phyloP scores from a whole-genome alignment of 768 basidiomycete genomes.

The Exsudoporus frostii region DNA sequence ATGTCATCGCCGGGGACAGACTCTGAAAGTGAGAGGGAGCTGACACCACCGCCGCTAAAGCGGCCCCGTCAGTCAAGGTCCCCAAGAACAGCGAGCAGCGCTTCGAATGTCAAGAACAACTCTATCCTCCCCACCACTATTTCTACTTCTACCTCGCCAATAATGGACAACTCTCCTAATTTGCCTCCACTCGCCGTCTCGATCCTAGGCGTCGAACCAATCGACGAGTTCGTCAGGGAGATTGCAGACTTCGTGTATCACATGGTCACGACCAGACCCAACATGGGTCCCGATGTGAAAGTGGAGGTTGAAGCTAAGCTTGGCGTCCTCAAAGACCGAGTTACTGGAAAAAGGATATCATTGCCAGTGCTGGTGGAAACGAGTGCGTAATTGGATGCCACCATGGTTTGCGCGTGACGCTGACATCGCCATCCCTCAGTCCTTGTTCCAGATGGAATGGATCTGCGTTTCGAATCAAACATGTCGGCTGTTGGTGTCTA shows the following conservation, averaged over 20 bases:
- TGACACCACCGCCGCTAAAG: conserved; percentile 34
- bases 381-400: conserved; percentile 49
- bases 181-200: conserved; percentile 71
- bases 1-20: conserved; percentile 29
- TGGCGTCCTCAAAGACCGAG: conserved; percentile 64
- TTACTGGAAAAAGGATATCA: conserved; percentile 51
- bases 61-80: conserved; percentile 37
- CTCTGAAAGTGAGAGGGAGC: conserved; percentile 28
- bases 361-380: conserved; percentile 81
- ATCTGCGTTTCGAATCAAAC: conserved; percentile 84
- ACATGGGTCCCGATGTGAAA: conserved; percentile 43
- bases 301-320: conserved; percentile 93
- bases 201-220: conserved; percentile 84
- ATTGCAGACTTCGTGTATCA: conserved; percentile 87
- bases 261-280: conserved; percentile 56
- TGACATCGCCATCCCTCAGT: conserved; percentile 45
- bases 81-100: conserved; percentile 21
- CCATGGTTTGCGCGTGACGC: not conserved
- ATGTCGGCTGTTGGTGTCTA: conserved; percentile 74
- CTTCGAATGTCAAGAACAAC: conserved; percentile 23
- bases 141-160: conserved; percentile 14
- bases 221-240: conserved; percentile 91
- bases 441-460: conserved; percentile 54
- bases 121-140: conserved; percentile 5
- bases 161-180: conserved; percentile 25